Evolutionary conservation across 176 grass and related monocot species (phyloP), one percentile per base, ranked within the genome.

Genomic region (Avena sativa): DNA sequence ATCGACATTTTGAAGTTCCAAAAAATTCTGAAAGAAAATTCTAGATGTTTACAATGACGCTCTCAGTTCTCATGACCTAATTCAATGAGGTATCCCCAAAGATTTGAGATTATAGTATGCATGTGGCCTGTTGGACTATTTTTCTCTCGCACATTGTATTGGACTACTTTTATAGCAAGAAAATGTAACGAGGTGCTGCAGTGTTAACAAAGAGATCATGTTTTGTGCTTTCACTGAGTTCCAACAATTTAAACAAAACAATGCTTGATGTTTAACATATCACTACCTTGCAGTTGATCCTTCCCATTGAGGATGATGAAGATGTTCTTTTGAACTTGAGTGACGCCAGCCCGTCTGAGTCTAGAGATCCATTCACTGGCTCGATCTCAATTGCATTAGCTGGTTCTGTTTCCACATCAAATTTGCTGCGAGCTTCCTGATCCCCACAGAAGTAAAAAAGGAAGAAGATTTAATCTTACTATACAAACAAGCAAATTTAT

Each of bases 261-360:
- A 17, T 84, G 32, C 5, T 81, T 38, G 25, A 76, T n/a, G 83
- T 49, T 76, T 28, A 66, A 50, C 20, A 74, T 59, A 82, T 79
- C 40, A 74, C 14, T 91, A 96, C 97, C 97, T 94, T 96, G 90
- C 97, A 96, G 76, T 94, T 94, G 91, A 98, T 98, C 90, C 92
- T 96, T 75, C 92, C 90, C 40, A 46, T 87, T 74, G 89, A 86
- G 2, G 92, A 76, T 0, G 81, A 88, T 36, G 89, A 60, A 47
- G 90, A 93, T 21, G 28, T 81, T 64, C 90, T 94, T 87, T 81
- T 94, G 65, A 93, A 98, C 78, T 88, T 83, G 78, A 98, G 74
- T 25, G 89, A 91, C n/a, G 90, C 87, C 40, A 85, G 78, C 28
- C 94, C 97, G 47, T 95, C 88, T 9, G 82, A 73, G 67, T 91